Conservation (phyloP, 2,329 filamentous ascomycete species). For the Monilinia polystroma region DNA sequence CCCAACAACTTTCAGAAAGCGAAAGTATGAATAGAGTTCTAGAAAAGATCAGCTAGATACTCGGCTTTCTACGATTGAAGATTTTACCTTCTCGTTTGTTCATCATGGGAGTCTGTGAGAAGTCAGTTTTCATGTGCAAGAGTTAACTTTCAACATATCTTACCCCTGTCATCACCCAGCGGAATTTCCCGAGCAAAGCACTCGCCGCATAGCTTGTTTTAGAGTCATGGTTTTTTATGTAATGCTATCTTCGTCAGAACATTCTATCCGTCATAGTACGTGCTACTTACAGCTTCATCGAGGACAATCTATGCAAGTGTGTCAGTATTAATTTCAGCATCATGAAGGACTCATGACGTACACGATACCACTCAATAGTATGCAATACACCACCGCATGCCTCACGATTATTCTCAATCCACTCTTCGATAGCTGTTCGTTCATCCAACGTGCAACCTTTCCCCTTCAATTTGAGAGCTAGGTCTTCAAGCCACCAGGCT, state of each 20-base stretch:
- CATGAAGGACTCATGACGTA: background rate
- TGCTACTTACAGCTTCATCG: slow-evolving; percentile 9
- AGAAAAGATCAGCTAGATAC: background rate
- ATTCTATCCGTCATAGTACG: too few relatives aligned
- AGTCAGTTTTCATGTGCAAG: background rate
- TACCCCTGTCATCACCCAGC: slow-evolving; percentile 14
- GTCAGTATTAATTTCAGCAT: background rate
- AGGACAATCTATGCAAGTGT: slow-evolving; percentile 7
- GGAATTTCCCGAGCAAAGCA: background rate
- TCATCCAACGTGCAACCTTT: background rate
- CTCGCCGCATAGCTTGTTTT: slow-evolving; percentile 1
- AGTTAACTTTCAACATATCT: background rate
- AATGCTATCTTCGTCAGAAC: background rate
- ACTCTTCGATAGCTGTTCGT: slow-evolving; percentile 1
- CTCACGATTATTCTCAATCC: slow-evolving; percentile 5
- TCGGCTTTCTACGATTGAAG: background rate
- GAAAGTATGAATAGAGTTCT: slow-evolving; percentile 17
- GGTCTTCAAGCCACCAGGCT: background rate
- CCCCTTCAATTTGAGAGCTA: background rate
- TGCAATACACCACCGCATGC: background rate
- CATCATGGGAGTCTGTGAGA: slow-evolving; percentile 17
- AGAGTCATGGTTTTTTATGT: slow-evolving; percentile 1
- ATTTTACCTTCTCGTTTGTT: slow-evolving; percentile 1
- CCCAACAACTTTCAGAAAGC: background rate
- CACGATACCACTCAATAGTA: slow-evolving; percentile 1